Conservation (phyloP, 1,284 basidiomycete species). For the Veloboletus limbatus region DNA sequence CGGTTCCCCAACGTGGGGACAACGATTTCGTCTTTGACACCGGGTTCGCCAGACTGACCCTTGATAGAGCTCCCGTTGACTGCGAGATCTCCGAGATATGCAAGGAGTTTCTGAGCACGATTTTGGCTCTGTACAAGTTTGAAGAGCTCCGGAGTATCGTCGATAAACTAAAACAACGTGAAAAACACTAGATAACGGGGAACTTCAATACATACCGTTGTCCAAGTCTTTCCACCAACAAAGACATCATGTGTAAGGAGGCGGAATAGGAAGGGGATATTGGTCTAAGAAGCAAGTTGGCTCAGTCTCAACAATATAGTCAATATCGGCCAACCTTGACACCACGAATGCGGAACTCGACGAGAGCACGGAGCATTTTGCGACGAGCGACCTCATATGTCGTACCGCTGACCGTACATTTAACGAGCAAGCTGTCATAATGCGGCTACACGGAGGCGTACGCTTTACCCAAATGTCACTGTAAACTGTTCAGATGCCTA, state of each 20-base stretch:
- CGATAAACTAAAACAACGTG: constrained; percentile 75
- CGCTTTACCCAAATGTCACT: background rate
- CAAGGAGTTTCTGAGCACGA: constrained; percentile 95
- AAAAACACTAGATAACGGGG: constrained; percentile 2
- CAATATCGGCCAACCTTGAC: constrained; percentile 69
- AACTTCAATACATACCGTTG: constrained; percentile 59
- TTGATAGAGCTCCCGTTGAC: constrained; percentile 99
- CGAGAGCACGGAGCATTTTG: constrained; percentile 98
- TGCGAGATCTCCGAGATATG: constrained; percentile 95
- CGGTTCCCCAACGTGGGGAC: constrained; percentile 82
- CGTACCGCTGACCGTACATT: constrained; percentile 94
- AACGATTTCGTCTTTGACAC: constrained; percentile 87
- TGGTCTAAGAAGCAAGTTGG: constrained; percentile 60
- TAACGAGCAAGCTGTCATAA: constrained; percentile 98
- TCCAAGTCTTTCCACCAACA: constrained; percentile 97
- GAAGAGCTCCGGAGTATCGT: constrained; percentile 98
- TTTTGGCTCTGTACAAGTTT: constrained; percentile 98
- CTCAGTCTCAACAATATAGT: background rate
- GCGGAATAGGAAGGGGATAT: constrained; percentile 99
- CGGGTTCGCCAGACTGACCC: constrained; percentile 91
- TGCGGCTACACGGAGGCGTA: constrained; percentile 62
- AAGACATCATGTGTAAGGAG: constrained; percentile 98
- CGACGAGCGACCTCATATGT: constrained; percentile 98
- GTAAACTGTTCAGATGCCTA: constrained; percentile 35
- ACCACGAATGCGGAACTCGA: constrained; percentile 99